Evolutionary conservation across 2,329 filamentous ascomycete species (phyloP).

Genomic region (Neospermospora avenae): DNA sequence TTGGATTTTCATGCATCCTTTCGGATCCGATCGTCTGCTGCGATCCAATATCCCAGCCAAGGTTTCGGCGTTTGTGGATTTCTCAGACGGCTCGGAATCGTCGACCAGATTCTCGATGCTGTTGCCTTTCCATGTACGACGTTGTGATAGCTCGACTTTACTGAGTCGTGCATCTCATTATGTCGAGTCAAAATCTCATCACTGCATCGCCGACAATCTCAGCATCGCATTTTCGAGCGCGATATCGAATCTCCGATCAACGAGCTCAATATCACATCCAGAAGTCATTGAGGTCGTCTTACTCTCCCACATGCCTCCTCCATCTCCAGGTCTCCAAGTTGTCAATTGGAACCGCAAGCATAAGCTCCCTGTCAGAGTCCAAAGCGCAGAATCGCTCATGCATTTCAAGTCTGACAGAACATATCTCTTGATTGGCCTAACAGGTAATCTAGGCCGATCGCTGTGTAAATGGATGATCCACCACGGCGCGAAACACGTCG

Average conservation of each 20-base stretch:
- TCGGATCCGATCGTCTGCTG: constrained; percentile 2
- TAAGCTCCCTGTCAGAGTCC: background rate
- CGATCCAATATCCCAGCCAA: background rate
- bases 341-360: constrained; percentile 7
- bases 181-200: background rate
- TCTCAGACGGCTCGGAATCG: background rate
- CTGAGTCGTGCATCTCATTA: background rate
- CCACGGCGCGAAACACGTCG: constrained; percentile 38
- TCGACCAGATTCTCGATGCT: background rate
- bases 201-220: background rate
- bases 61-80: constrained; percentile 2
- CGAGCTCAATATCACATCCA: background rate
- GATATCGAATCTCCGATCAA: background rate
- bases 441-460: constrained; percentile 36
- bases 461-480: constrained; percentile 41
- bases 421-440: constrained; percentile 35
- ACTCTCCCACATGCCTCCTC: background rate
- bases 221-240: constrained; percentile 7
- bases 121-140: background rate
- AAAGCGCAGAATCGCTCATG: constrained; percentile 3
- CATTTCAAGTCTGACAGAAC: constrained; percentile 28
- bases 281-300: background rate
- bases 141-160: background rate
- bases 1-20: background rate
- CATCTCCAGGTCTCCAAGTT: background rate